A percentile compares a stretch with the other conserved stretches of the same genome.
These are phyloP conservation scores for Daldinia childiae DNA, from an alignment of 495 filamentous ascomycete species.

Conservation along the genomic window DNA sequence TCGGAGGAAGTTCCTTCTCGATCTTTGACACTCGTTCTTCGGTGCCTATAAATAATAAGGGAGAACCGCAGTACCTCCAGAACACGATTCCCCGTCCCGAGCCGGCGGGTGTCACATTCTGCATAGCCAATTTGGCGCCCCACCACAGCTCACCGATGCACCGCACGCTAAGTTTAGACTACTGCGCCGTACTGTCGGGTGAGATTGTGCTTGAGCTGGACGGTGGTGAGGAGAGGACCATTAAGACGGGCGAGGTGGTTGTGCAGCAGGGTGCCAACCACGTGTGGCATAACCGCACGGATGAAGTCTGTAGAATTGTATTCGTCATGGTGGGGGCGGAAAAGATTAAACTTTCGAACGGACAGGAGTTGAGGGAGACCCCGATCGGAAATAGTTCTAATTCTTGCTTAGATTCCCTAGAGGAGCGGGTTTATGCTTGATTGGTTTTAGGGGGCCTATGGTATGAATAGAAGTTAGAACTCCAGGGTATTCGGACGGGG, in stretches of 20 bases:
- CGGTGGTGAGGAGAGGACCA: conserved; percentile 47
- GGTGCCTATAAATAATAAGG: conserved; percentile 47
- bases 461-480: neutral
- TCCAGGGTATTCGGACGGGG: too few species aligned
- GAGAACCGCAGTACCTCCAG: conserved; percentile 14
- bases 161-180: conserved; percentile 50
- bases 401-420: too few species aligned
- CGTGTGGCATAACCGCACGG: conserved; percentile 47
- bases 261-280: conserved; percentile 51
- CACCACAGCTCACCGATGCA: conserved; percentile 46
- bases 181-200: conserved; percentile 47
- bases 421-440: too few species aligned
- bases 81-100: conserved; percentile 42
- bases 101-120: conserved; percentile 42
- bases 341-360: conserved; percentile 43
- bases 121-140: conserved; percentile 39
- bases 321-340: conserved; percentile 46
- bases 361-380: conserved; percentile 44
- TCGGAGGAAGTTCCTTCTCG: conserved; percentile 35
- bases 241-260: conserved; percentile 48
- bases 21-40: conserved; percentile 40
- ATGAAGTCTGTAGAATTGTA: conserved; percentile 44
- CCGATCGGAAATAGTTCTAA: conserved; percentile 17
- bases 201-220: conserved; percentile 50
- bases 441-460: too few species aligned